Base-by-base conservation (phyloP, 2,329 filamentous ascomycete species). In the Calonectria multiphialidica region DNA sequence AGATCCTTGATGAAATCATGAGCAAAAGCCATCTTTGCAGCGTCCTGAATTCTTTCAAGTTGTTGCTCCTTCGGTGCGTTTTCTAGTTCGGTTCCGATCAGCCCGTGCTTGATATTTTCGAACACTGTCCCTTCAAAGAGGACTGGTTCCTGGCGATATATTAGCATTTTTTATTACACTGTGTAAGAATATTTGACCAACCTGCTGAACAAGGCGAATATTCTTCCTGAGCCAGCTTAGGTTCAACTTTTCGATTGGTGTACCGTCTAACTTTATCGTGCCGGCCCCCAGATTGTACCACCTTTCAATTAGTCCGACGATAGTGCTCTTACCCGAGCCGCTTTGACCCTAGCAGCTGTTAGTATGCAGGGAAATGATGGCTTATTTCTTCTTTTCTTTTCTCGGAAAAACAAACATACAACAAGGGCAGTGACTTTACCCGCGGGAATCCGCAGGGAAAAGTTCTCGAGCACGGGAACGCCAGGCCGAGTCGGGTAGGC, bases 61-160 rank as follows among this genome's bases (percentile, higher is more conserved):
- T 88, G 86, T 64, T 87, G 82, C 13, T 88, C 86, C 74, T 79
- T 66, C 0, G 83, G 72, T 1, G 80, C 81, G 16, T 82, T 75
- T 61, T 86, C 83, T 81, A 82, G 83, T 40, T 83, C 75, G 1
- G 85, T 83, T 61, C 86, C 81, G 45, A 85, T 80, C 1, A 91
- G 80, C 2, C 90, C 90, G 50, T 87, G 84, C 0, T 85, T 83
- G 13, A 92, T 88, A 72, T 91, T 91, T 10, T 87, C 85, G 62
- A 88, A 89, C n/a, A 92, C 88, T 1, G 82, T 83, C 28, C 84
- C 83, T 53, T 86, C 83, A 74, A 87, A 87, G 7, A 87, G 80
- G n/a, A 86, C 82, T 1, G 86, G 86, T 49, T 87, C 86, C 74
- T 86, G 79, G 16, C 2, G 10, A 40, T 3, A 2, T 35, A n/a